Evolutionary conservation across 805 yeast species (phyloP).

Genomic region (Wickerhamomyces chaumierensis): DNA sequence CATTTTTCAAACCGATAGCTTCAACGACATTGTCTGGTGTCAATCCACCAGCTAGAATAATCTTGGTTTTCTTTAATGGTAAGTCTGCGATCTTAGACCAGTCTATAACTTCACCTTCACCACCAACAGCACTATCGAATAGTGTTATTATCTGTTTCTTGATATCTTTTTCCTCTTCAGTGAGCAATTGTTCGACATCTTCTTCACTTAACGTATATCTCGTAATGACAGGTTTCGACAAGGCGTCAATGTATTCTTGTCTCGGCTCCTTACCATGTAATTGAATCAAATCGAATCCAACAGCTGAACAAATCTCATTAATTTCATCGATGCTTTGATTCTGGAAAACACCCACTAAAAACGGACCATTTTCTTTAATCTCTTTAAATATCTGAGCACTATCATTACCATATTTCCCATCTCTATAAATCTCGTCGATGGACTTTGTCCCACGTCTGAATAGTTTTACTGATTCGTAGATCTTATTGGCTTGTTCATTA

Average conservation of each 20-base stretch:
- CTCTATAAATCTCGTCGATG: conserved; percentile 1
- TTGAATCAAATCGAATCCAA: conserved; percentile 69
- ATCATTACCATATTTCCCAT: neutral
- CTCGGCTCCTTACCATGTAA: conserved; percentile 71
- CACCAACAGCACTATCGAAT: conserved; percentile 84
- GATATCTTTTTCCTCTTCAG: conserved; percentile 4
- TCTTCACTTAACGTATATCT: conserved; percentile 49
- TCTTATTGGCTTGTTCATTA: conserved; percentile 30
- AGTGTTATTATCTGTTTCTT: conserved; percentile 43
- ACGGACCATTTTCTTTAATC: conserved; percentile 40
- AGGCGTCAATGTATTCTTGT: conserved; percentile 24
- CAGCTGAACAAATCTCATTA: conserved; percentile 23
- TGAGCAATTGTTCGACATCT: conserved; percentile 6
- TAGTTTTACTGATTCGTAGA: conserved; percentile 15
- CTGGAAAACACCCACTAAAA: conserved; percentile 80
- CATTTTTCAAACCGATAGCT: conserved; percentile 42
- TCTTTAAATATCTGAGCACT: conserved; percentile 10
- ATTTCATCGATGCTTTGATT: conserved; percentile 69
- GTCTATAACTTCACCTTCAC: conserved; percentile 74
- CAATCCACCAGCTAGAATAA: conserved; percentile 83
- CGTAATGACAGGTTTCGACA: conserved; percentile 53
- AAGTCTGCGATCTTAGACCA: conserved; percentile 47
- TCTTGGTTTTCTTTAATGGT: conserved; percentile 23
- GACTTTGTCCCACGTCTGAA: conserved; percentile 2
- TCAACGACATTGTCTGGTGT: conserved; percentile 56